phyloP scores from a whole-genome alignment of 495 filamentous ascomycete genomes.

The Penicillium longicatenatum region DNA sequence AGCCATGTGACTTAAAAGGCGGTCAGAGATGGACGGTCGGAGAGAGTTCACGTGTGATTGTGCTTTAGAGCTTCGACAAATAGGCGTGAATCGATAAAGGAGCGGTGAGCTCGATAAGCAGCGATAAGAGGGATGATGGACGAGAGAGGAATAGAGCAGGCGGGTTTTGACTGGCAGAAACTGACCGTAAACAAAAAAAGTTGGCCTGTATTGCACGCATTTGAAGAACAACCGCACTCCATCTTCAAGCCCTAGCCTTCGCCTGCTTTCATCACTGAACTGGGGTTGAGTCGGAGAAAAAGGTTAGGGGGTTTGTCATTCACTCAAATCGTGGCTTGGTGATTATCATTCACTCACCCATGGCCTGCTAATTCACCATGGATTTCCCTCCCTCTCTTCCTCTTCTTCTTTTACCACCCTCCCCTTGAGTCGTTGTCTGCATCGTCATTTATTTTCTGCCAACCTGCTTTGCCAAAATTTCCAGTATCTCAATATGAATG shows the following conservation, averaged over 20 bases:
- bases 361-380: not conserved
- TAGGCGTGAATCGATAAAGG: not conserved
- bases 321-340: not conserved
- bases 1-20: not conserved
- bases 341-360: not conserved
- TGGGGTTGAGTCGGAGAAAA: too few relatives aligned
- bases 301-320: not conserved
- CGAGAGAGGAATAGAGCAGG: not conserved
- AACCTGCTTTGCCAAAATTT: not conserved
- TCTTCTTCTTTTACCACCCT: not conserved
- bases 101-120: not conserved
- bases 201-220: not conserved
- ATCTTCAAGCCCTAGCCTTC: not conserved
- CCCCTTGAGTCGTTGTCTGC: not conserved
- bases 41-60: not conserved
- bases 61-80: not conserved
- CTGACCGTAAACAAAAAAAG: conserved; percentile 2
- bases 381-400: not conserved
- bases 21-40: not conserved
- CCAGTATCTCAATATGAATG: not conserved
- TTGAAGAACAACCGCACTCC: not conserved
- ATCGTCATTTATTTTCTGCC: not conserved
- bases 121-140: not conserved
- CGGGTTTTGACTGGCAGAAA: not conserved
- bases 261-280: not conserved